Evolutionary conservation across 2,329 filamentous ascomycete species (phyloP).

Genomic region (Aspergillus quadricinctus): DNA sequence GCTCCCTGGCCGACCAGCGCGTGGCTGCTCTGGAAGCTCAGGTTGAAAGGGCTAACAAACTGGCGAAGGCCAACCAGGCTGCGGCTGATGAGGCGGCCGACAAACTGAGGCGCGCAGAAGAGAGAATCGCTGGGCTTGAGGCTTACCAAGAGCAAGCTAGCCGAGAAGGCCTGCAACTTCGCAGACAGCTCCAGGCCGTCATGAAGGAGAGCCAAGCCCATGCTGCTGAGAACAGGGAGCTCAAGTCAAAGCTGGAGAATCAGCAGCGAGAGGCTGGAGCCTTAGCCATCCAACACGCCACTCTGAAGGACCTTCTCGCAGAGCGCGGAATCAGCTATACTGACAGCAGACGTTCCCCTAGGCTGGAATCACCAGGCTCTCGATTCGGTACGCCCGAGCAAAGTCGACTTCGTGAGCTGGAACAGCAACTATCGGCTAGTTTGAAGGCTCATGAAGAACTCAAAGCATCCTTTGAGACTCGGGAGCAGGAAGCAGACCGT

Average conservation of each 20-base stretch:
- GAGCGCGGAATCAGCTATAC: constrained; percentile 83
- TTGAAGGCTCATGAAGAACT: constrained; percentile 80
- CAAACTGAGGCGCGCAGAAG: constrained; percentile 86
- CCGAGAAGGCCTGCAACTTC: constrained; percentile 82
- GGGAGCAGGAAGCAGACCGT: constrained; percentile 80
- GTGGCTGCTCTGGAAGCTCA: constrained; percentile 73
- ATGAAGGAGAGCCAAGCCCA: constrained; percentile 80
- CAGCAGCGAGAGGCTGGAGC: constrained; percentile 94
- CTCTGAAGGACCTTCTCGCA: constrained; percentile 84
- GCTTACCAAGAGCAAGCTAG: constrained; percentile 97
- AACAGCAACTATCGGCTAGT: constrained; percentile 76
- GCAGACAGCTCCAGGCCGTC: constrained; percentile 81
- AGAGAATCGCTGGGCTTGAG: constrained; percentile 92
- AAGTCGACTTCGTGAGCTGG: constrained; percentile 73
- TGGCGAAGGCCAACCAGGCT: constrained; percentile 83
- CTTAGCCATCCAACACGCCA: constrained; percentile 83
- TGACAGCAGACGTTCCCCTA: constrained; percentile 63
- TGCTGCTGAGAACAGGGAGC: constrained; percentile 72
- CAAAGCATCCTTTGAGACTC: constrained; percentile 69
- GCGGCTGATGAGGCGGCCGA: constrained; percentile 84
- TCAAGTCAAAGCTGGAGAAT: constrained; percentile 75
- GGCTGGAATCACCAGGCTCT: constrained; percentile 68
- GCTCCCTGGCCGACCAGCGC: constrained; percentile 49
- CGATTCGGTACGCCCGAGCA: constrained; percentile 75
- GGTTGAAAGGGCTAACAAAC: constrained; percentile 67